These are phyloP conservation scores for Stereocaulon alpinum DNA, from an alignment of 495 filamentous ascomycete species.

Conservation along the genomic window DNA sequence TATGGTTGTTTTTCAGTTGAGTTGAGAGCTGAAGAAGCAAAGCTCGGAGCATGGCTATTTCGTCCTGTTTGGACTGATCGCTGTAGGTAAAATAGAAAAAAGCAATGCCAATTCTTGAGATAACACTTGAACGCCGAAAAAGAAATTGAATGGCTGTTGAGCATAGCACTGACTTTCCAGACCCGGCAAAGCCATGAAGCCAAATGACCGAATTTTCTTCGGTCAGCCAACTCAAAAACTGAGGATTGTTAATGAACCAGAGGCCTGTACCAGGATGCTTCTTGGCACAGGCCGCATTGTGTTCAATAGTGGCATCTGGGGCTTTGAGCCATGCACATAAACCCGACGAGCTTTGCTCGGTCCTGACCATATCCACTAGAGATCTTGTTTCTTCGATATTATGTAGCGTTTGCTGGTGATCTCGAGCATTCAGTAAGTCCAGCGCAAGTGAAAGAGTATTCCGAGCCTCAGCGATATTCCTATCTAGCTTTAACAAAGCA, in stretches of 20 bases:
- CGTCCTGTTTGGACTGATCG: conserved; percentile 27
- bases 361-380: conserved; percentile 17
- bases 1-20: conserved; percentile 21
- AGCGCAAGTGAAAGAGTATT: conserved; percentile 26
- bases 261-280: conserved; percentile 22
- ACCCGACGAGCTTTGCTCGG: conserved; percentile 21
- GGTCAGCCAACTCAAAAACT: conserved; percentile 27
- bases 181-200: conserved; percentile 34
- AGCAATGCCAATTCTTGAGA: conserved; percentile 24
- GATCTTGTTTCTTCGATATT: conserved; percentile 19
- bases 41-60: conserved; percentile 28
- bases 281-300: conserved; percentile 25
- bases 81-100: conserved; percentile 35
- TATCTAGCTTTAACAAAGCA: conserved; percentile 29
- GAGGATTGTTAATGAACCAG: conserved; percentile 28
- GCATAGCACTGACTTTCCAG: conserved; percentile 34
- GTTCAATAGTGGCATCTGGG: conserved; percentile 26
- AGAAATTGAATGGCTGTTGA: conserved; percentile 28
- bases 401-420: conserved; percentile 16
- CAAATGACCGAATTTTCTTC: conserved; percentile 32
- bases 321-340: conserved; percentile 28
- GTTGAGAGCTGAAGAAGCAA: conserved; percentile 30
- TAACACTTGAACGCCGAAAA: conserved; percentile 16
- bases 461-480: conserved; percentile 26
- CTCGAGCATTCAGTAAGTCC: conserved; percentile 23